phyloP scores from a whole-genome alignment of 345 rosid species.

The Pseudoturritis turrita region DNA sequence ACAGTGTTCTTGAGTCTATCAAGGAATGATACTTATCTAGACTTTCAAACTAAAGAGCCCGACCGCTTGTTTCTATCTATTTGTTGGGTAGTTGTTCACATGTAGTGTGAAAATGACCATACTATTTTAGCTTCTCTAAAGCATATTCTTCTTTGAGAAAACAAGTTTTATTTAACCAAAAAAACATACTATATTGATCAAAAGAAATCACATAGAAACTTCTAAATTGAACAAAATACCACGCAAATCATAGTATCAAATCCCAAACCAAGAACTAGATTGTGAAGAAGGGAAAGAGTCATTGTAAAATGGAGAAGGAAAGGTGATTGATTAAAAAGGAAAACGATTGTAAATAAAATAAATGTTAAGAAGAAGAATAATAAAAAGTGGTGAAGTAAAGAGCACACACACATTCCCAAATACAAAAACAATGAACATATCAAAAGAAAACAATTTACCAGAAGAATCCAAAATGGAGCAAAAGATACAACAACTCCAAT shows the following conservation, averaged over 20 bases:
- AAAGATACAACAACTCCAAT: background rate
- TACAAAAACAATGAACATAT: background rate
- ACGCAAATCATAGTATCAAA: background rate
- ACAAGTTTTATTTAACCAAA: background rate
- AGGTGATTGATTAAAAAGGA: background rate
- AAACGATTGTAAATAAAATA: background rate
- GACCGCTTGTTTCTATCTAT: conserved; percentile 30
- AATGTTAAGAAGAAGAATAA: background rate
- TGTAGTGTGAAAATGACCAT: conserved; percentile 18
- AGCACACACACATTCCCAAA: conserved; percentile 8
- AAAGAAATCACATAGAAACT: background rate
- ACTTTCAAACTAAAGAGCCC: conserved; percentile 17
- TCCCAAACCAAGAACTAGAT: background rate
- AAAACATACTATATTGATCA: background rate
- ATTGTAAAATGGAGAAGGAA: background rate
- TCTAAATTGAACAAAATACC: background rate
- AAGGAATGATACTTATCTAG: conserved; percentile 26
- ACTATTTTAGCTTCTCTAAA: background rate
- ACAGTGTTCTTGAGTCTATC: conserved; percentile 23
- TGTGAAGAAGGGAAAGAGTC: background rate
- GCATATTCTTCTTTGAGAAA: background rate
- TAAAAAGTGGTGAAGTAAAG: conserved; percentile 7
- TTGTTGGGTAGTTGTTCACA: conserved; percentile 20
- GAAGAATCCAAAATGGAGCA: conserved; percentile 18
- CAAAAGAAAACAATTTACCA: background rate